Percentiles rank a stretch among this genome's conserved stretches.
Conservation (phyloP, 1,284 basidiomycete genomes). For the Volvariella volvacea region DNA sequence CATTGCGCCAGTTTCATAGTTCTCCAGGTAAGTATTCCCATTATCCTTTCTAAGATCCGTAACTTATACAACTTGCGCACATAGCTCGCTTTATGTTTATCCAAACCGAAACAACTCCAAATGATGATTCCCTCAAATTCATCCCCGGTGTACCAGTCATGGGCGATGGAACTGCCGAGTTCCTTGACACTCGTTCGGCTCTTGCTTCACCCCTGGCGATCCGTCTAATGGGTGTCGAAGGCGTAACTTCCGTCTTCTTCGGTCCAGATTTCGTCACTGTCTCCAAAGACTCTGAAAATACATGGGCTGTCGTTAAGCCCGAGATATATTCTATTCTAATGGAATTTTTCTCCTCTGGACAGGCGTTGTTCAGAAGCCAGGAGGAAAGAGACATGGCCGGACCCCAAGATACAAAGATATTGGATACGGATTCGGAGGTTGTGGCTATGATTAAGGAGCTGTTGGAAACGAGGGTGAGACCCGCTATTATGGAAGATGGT, state of each 20-base stretch:
- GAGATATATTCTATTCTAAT: conserved; percentile 97
- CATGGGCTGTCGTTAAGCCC: conserved; percentile 93
- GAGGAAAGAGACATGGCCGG: conserved; percentile 75
- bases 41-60: neutral
- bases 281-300: conserved; percentile 81
- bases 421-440: conserved; percentile 95
- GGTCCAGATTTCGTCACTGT: conserved; percentile 98
- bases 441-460: conserved; percentile 99
- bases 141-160: conserved; percentile 91
- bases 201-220: conserved; percentile 88
- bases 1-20: no score
- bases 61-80: conserved; percentile 5
- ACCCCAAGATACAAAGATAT: conserved; percentile 91
- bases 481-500: conserved; percentile 95
- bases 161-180: conserved; percentile 85
- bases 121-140: conserved; percentile 97
- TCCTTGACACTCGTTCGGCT: conserved; percentile 83
- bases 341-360: conserved; percentile 93
- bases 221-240: conserved; percentile 89
- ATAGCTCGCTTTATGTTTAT: conserved; percentile 91
- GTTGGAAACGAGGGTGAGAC: conserved; percentile 90
- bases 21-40: no score
- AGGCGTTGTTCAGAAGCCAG: conserved; percentile 77
- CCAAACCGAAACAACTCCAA: conserved; percentile 95
- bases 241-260: conserved; percentile 86